phyloP scores from a whole-genome alignment of 192 early-diverging fungal species.

The Radiomyces spectabilis region DNA sequence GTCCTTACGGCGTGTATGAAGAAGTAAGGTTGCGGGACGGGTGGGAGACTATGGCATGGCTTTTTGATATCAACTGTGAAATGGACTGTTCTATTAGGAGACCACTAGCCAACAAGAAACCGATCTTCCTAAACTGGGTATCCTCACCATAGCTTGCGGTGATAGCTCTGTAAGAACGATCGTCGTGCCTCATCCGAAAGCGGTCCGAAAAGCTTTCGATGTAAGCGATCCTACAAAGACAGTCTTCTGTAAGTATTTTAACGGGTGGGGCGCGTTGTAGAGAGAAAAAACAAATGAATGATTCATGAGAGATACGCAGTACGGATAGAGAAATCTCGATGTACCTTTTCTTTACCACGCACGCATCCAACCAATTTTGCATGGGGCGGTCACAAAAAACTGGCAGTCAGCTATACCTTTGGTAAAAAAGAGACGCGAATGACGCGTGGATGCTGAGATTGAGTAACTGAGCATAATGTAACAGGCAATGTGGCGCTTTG shows the following conservation, averaged over 20 bases:
- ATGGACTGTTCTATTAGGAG: no score
- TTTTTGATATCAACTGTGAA: neutral
- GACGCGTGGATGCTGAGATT: no score
- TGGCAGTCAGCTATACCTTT: neutral
- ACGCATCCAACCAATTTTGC: neutral
- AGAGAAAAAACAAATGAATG: neutral
- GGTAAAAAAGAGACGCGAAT: neutral
- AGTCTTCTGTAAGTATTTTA: slow-evolving; percentile 2
- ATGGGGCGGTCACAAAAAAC: slow-evolving; percentile 15
- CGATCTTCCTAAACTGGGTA: slow-evolving; percentile 22
- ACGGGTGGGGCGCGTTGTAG: neutral
- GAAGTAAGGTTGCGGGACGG: slow-evolving; percentile 1
- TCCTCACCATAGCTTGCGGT: slow-evolving; percentile 26
- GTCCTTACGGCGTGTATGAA: slow-evolving; percentile 36
- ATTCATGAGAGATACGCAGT: no score
- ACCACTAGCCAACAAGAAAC: neutral
- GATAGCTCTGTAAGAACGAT: slow-evolving; percentile 22
- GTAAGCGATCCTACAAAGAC: neutral
- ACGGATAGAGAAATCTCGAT: neutral
- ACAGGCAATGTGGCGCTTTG: neutral
- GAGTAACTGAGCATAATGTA: no score
- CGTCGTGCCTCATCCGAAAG: slow-evolving; percentile 27
- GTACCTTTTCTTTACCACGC: neutral
- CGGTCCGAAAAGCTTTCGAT: neutral
- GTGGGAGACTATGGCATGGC: neutral